A percentile compares a stretch with the other conserved stretches of the same genome.
These are phyloP conservation scores for Phenoliferia sp. DNA, from an alignment of 1,284 basidiomycete genomes.

Conservation along the genomic window DNA sequence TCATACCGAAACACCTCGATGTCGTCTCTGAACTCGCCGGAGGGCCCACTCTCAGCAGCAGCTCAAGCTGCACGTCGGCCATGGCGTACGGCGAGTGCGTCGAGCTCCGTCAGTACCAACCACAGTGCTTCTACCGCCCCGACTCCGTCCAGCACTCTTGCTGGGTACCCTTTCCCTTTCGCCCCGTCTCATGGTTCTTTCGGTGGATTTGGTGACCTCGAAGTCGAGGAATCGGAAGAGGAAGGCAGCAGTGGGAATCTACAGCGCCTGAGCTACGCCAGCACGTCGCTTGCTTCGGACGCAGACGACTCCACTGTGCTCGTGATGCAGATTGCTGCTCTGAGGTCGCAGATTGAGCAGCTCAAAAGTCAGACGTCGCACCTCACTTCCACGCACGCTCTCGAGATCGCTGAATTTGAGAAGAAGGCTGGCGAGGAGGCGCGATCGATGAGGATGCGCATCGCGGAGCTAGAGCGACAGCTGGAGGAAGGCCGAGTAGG, in stretches of 20 bases:
- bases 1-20: constrained; percentile 22
- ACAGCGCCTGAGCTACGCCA: neutral
- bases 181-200: constrained; percentile 20
- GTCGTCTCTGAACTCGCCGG: constrained; percentile 4
- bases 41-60: constrained; percentile 4
- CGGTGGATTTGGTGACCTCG: constrained; percentile 30
- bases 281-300: neutral
- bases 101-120: constrained; percentile 16
- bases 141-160: neutral
- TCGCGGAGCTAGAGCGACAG: constrained; percentile 25
- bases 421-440: constrained; percentile 25
- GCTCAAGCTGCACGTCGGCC: neutral
- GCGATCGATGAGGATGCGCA: constrained; percentile 16
- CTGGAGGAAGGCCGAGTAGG: constrained; percentile 23
- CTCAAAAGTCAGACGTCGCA: constrained; percentile 15
- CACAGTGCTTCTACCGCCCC: neutral
- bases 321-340: constrained; percentile 17
- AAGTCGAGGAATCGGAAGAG: constrained; percentile 13
- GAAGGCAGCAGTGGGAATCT: constrained; percentile 7
- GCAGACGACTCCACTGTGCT: neutral
- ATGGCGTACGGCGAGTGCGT: neutral
- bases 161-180: constrained; percentile 18
- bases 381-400: constrained; percentile 19
- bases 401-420: constrained; percentile 29
- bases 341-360: constrained; percentile 25